These are phyloP conservation scores for Cryptococcus sp. DNA, from an alignment of 1,284 basidiomycete genomes.

Conservation along the genomic window DNA sequence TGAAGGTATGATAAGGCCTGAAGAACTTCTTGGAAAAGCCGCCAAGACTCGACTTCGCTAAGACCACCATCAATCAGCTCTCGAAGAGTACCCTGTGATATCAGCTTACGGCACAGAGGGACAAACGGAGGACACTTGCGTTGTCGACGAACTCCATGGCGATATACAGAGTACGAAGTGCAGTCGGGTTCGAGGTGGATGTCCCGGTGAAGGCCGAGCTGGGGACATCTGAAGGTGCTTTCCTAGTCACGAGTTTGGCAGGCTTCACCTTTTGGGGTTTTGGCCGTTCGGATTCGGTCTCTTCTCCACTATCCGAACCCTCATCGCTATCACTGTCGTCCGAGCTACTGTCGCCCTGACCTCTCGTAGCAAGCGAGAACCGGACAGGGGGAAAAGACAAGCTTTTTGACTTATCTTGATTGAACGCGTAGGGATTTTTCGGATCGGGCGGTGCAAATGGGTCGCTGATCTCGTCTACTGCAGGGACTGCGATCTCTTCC, in stretches of 20 bases:
- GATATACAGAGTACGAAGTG: slow-evolving; percentile 45
- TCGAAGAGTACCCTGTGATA: slow-evolving; percentile 31
- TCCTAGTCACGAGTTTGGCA: background rate
- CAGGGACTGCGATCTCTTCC: background rate
- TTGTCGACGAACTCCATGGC: slow-evolving; percentile 50
- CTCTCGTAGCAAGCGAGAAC: slow-evolving; percentile 36
- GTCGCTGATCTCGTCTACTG: background rate
- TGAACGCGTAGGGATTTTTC: slow-evolving; percentile 27
- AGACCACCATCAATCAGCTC: slow-evolving; percentile 75
- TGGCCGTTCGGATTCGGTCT: slow-evolving; percentile 12
- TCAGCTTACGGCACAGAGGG: background rate
- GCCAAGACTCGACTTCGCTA: slow-evolving; percentile 79
- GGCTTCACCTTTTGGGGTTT: slow-evolving; percentile 8
- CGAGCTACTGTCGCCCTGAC: slow-evolving; percentile 15
- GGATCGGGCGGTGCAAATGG: background rate
- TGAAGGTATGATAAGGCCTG: slow-evolving; percentile 90
- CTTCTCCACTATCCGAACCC: slow-evolving; percentile 9
- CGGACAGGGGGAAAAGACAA: slow-evolving; percentile 45
- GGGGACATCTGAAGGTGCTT: background rate
- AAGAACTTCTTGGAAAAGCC: slow-evolving; percentile 84
- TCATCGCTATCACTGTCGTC: slow-evolving; percentile 7
- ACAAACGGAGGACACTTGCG: slow-evolving; percentile 9
- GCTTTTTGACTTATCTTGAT: slow-evolving; percentile 36
- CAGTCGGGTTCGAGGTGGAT: slow-evolving; percentile 28
- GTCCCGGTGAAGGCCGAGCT: slow-evolving; percentile 22